Percentiles rank a stretch among this genome's conserved stretches.
Conservation (phyloP, 2,329 filamentous ascomycete species). For the Lachnellula subtilissima region DNA sequence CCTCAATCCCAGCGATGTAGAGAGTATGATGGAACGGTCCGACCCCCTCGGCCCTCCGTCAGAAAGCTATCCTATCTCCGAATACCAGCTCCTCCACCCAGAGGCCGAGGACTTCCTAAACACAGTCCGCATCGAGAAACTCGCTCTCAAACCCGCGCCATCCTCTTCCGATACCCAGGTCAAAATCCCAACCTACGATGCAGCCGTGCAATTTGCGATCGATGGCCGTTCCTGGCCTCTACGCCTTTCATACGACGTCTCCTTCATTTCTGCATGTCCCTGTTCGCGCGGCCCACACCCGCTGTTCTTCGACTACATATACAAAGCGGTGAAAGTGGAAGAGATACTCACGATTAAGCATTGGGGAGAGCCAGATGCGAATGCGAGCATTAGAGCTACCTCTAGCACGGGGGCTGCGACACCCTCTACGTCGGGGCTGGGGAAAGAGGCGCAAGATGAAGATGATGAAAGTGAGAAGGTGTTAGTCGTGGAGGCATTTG, state of each 20-base stretch:
- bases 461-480: constrained; percentile 57
- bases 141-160: constrained; percentile 51
- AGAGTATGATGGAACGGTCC: constrained; percentile 62
- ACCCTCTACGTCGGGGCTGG: background rate
- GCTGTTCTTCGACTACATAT: constrained; percentile 67
- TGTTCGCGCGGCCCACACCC: constrained; percentile 61
- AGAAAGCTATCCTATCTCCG: constrained; percentile 57
- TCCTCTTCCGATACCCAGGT: constrained; percentile 19
- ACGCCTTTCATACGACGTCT: constrained; percentile 58
- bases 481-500: constrained; percentile 67
- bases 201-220: constrained; percentile 59
- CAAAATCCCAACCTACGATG: constrained; percentile 50
- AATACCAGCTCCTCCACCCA: constrained; percentile 60
- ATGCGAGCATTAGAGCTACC: background rate
- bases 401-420: background rate
- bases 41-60: constrained; percentile 63
- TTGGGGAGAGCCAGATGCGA: constrained; percentile 44
- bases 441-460: constrained; percentile 30
- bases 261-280: constrained; percentile 61
- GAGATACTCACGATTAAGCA: constrained; percentile 61
- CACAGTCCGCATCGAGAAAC: constrained; percentile 63
- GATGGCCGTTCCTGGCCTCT: constrained; percentile 60
- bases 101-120: constrained; percentile 52
- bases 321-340: constrained; percentile 55
- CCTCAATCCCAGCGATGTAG: constrained; percentile 55